Base-by-base conservation (phyloP, 495 filamentous ascomycete species). In the Penicillium egyptiacum region DNA sequence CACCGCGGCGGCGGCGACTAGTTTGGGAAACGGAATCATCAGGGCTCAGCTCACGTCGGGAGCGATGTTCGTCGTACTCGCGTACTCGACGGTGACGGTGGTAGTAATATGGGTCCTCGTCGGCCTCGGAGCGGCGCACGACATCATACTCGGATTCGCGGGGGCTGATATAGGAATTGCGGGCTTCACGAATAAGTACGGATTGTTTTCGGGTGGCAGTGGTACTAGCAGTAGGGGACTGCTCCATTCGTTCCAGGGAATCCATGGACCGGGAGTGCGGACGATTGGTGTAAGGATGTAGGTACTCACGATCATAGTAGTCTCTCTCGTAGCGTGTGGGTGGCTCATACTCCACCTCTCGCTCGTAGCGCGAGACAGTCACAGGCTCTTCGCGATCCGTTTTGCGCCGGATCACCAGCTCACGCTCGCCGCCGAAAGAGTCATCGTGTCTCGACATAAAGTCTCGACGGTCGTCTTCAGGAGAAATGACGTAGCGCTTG, bases 151-250 rank as follows among this genome's bases (percentile, higher is more conserved):
- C 79, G 44, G 86, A 82, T 57, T 91, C 86, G 33, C 86, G 78
- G 25, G 80, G 78, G 33, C 80, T 81, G 39, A 88, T 65, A 49
- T 92, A 83, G 55, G 90, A 76, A 8, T 84, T 76, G 46, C 83
- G 85, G n/a, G 86, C 84, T 77, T 92, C 86, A 67, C 88, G 82
- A 57, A 91, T 79, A 63, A 91, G 87, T 73, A 92, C 83, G 65
- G 82, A 83, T 62, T 89, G 86, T 63, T 90, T 83, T 60, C 82
- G 87, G 70, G 92, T 88, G 63, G 90, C 75, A 60, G 88, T 85
- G 42, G 87, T 85, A 53, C 79, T 69, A 50, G 78, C 75, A 35
- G 39, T 1, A 77, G 16, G 72, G 42, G 79, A 22, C 6, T 26
- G 77, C 25, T 83, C 77, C 14, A 78, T 78, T 16, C 77, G 74